Conservation (phyloP, 495 filamentous ascomycete genomes). For the Hypoxylon trugodes region DNA sequence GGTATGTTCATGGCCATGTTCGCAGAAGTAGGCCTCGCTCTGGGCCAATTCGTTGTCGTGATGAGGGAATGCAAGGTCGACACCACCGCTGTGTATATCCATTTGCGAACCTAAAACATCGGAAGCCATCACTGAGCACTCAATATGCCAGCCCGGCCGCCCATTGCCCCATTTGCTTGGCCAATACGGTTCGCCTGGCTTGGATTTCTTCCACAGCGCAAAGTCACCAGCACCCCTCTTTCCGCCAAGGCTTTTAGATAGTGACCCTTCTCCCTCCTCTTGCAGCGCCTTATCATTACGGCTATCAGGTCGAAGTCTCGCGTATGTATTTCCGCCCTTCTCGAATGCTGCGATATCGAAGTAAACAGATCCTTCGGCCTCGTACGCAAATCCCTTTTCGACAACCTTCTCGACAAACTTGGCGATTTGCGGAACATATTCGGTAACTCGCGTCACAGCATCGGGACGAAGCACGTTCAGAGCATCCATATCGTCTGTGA, state of each 20-base stretch:
- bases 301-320: slow-evolving; percentile 86
- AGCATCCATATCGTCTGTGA: slow-evolving; percentile 82
- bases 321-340: slow-evolving; percentile 81
- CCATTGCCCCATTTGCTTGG: slow-evolving; percentile 84
- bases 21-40: slow-evolving; percentile 83
- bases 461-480: slow-evolving; percentile 88
- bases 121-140: slow-evolving; percentile 97
- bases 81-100: slow-evolving; percentile 93
- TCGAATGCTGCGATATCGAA: slow-evolving; percentile 94
- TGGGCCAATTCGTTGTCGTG: slow-evolving; percentile 97
- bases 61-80: slow-evolving; percentile 94
- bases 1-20: slow-evolving; percentile 65
- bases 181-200: slow-evolving; percentile 93
- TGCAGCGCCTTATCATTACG: slow-evolving; percentile 81
- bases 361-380: slow-evolving; percentile 87
- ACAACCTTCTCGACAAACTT: slow-evolving; percentile 75
- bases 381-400: slow-evolving; percentile 87
- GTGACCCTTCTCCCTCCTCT: slow-evolving; percentile 88
- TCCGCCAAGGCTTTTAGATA: slow-evolving; percentile 70
- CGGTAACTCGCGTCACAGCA: slow-evolving; percentile 84
- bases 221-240: slow-evolving; percentile 85
- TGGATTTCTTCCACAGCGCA: slow-evolving; percentile 93
- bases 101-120: slow-evolving; percentile 81
- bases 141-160: slow-evolving; percentile 96
- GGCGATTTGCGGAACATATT: slow-evolving; percentile 85